Conservation (phyloP, 805 yeast genomes). For the Candida loeiensis region DNA sequence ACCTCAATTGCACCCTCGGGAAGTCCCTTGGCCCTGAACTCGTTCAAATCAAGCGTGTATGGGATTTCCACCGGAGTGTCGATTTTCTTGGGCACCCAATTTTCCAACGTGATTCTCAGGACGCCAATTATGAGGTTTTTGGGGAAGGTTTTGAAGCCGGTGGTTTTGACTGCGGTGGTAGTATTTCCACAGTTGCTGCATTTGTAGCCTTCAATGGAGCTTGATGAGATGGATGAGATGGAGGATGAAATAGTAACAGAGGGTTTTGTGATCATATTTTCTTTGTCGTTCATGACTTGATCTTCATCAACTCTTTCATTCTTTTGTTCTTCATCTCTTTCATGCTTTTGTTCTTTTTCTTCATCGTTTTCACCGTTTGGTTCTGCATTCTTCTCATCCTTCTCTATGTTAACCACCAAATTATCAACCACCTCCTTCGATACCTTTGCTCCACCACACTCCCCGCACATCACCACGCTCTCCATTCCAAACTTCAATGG, state of each 20-base stretch:
- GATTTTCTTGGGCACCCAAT: constrained; percentile 87
- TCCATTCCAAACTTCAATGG: constrained; percentile 63
- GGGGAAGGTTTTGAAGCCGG: constrained; percentile 63
- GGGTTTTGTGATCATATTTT: constrained; percentile 44
- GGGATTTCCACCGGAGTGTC: constrained; percentile 65
- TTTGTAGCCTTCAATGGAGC: constrained; percentile 54
- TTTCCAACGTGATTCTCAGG: constrained; percentile 75
- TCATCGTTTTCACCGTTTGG: constrained; percentile 9
- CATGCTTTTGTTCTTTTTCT: neutral
- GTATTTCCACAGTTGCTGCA: constrained; percentile 54
- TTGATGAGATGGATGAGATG: constrained; percentile 44
- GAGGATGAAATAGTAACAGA: constrained; percentile 25
- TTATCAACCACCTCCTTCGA: constrained; percentile 56
- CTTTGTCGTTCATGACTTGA: constrained; percentile 14
- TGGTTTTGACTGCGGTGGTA: constrained; percentile 35
- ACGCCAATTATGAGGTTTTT: constrained; percentile 67
- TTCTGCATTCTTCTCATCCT: constrained; percentile 15
- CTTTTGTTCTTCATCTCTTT: constrained; percentile 32
- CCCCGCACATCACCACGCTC: constrained; percentile 55
- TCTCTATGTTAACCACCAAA: constrained; percentile 57
- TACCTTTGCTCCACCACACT: constrained; percentile 61
- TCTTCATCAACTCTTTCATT: constrained; percentile 44
- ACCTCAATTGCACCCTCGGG: constrained; percentile 23
- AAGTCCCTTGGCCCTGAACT: constrained; percentile 40
- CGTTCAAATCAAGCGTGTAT: constrained; percentile 43